A percentile compares a stretch with the other conserved stretches of the same genome.
phyloP scores from a whole-genome alignment of 2,329 filamentous ascomycete genomes.

The Exophiala dermatitidis region DNA sequence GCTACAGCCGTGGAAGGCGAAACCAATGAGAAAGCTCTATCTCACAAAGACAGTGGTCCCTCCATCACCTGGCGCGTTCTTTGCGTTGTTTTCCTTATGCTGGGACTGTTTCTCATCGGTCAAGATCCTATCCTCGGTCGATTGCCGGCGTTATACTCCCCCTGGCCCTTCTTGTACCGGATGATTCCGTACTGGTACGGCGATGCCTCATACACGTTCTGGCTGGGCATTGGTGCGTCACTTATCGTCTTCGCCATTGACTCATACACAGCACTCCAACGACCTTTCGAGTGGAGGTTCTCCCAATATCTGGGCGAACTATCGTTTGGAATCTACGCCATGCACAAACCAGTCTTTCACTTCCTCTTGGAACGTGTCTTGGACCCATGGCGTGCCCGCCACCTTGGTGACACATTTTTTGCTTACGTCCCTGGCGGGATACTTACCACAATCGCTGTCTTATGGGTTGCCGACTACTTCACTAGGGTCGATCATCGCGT shows the following conservation, averaged over 20 bases:
- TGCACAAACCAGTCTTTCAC: slow-evolving; percentile 29
- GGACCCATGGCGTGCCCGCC: not conserved
- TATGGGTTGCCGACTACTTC: slow-evolving; percentile 9
- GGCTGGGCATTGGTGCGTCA: slow-evolving; percentile 37
- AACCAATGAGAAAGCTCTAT: not conserved
- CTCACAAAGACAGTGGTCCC: not conserved
- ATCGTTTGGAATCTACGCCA: slow-evolving; percentile 42
- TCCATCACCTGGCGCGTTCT: not conserved
- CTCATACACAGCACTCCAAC: slow-evolving; percentile 36
- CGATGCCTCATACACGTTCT: slow-evolving; percentile 38
- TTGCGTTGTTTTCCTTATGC: not conserved
- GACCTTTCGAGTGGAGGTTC: slow-evolving; percentile 37
- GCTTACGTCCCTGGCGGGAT: slow-evolving; percentile 3
- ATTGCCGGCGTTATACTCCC: not conserved
- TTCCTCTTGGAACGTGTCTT: not conserved
- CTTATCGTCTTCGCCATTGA: slow-evolving; percentile 39
- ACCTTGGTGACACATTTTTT: not conserved
- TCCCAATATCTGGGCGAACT: slow-evolving; percentile 43
- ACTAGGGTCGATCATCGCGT: not conserved
- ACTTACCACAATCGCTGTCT: not conserved
- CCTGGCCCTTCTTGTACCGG: slow-evolving; percentile 34
- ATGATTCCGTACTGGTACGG: slow-evolving; percentile 35
- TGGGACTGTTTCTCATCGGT: slow-evolving; percentile 9
- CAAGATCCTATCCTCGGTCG: slow-evolving; percentile 5
- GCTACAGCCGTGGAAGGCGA: not conserved